Conservation (phyloP, 176 grass and related monocot species). For the Leersia perrieri region DNA sequence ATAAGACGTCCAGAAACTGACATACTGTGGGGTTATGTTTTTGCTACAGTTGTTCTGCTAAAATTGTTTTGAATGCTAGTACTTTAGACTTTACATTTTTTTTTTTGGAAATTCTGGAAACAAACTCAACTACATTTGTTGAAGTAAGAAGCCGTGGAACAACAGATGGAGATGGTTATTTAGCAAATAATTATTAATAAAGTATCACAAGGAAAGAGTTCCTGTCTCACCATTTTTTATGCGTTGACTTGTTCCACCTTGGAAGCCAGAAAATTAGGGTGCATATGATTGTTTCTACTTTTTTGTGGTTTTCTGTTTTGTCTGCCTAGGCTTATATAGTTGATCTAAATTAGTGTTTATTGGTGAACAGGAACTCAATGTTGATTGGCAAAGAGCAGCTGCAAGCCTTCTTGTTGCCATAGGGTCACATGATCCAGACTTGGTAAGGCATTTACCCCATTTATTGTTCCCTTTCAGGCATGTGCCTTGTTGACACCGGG, state of each 20-base stretch:
- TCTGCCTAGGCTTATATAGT: background rate
- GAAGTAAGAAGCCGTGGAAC: background rate
- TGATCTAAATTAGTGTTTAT: constrained; percentile 34
- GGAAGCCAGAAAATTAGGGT: background rate
- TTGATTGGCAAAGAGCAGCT: constrained; percentile 95
- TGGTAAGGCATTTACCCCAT: constrained; percentile 52
- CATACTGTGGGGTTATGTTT: background rate
- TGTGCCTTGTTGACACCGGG: background rate
- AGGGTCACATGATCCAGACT: constrained; percentile 81
- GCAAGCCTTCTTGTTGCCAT: constrained; percentile 88
- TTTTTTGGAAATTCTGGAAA: constrained; percentile 1
- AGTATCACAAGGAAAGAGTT: background rate
- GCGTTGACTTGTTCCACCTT: background rate
- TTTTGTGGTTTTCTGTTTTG: constrained; percentile 17
- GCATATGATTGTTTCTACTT: background rate
- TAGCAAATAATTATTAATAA: background rate
- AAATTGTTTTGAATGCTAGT: background rate
- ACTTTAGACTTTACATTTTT: background rate
- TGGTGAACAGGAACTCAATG: constrained; percentile 67
- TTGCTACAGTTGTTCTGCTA: background rate
- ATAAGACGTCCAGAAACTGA: background rate
- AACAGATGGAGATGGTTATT: background rate
- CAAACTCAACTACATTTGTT: background rate
- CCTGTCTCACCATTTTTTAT: background rate
- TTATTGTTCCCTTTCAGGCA: background rate